Conservation (phyloP, 2,329 filamentous ascomycete genomes). For the Aspergillus unguis region DNA sequence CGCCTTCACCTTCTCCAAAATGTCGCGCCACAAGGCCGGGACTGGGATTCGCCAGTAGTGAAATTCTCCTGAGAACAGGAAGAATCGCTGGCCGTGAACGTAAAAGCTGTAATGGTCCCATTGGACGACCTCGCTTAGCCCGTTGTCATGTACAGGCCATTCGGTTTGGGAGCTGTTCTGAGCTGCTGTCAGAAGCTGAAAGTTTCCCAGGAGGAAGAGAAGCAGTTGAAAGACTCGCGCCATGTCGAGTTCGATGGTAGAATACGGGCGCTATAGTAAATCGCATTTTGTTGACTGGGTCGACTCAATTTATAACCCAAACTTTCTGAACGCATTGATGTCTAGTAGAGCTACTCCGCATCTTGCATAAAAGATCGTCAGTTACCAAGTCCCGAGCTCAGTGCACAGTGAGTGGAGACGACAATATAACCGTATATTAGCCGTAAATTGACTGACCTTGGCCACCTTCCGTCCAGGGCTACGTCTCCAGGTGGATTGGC, state of each 20-base stretch:
- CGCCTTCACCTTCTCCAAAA: constrained; percentile 53
- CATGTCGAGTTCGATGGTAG: constrained; percentile 7
- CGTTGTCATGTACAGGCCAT: constrained; percentile 51
- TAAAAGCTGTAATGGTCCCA: constrained; percentile 56
- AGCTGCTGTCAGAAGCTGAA: constrained; percentile 13
- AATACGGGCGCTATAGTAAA: background rate
- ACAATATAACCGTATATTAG: background rate
- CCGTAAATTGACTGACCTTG: no score
- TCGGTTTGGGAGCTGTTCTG: constrained; percentile 19
- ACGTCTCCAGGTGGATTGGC: background rate
- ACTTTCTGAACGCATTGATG: no score
- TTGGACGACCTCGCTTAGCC: constrained; percentile 45
- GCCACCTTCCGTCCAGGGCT: no score
- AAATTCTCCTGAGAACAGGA: constrained; percentile 54
- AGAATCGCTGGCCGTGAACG: constrained; percentile 50
- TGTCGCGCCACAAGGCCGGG: constrained; percentile 49
- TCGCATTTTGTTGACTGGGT: background rate
- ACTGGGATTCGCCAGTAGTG: constrained; percentile 54
- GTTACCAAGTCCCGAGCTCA: background rate
- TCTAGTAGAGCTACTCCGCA: background rate
- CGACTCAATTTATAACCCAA: constrained; percentile 3
- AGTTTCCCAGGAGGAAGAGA: constrained; percentile 12
- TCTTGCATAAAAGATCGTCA: constrained; percentile 2
- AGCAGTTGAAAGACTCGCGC: constrained; percentile 10
- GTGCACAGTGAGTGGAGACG: background rate